phyloP scores from a whole-genome alignment of 805 yeast species.

The Pichia occidentalis region DNA sequence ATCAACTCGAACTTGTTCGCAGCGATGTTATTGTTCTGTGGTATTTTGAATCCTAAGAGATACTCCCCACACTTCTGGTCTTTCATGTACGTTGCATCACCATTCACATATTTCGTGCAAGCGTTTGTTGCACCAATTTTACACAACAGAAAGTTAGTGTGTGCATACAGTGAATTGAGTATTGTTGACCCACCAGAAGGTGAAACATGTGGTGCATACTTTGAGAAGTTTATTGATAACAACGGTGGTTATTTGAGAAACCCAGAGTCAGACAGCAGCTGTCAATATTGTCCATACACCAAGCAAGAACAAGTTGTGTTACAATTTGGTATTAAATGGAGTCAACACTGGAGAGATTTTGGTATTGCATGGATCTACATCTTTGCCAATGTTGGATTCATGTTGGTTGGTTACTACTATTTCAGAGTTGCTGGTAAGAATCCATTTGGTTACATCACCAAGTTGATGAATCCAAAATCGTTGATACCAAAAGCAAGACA shows the following conservation, averaged over 20 bases:
- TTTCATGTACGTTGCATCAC: slow-evolving; percentile 66
- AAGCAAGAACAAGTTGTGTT: slow-evolving; percentile 43
- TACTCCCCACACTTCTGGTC: slow-evolving; percentile 56
- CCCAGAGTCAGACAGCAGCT: slow-evolving; percentile 42
- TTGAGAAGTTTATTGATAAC: slow-evolving; percentile 31
- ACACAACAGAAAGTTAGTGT: slow-evolving; percentile 46
- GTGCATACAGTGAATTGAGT: slow-evolving; percentile 44
- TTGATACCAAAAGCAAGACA: slow-evolving; percentile 33
- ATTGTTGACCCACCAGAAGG: slow-evolving; percentile 52
- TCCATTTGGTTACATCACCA: slow-evolving; percentile 15
- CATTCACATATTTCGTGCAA: slow-evolving; percentile 64
- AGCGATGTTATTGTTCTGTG: slow-evolving; percentile 59
- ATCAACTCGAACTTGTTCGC: slow-evolving; percentile 49
- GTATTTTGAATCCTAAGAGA: slow-evolving; percentile 53
- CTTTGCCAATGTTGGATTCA: slow-evolving; percentile 35
- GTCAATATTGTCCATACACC: slow-evolving; percentile 43
- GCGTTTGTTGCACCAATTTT: slow-evolving; percentile 40
- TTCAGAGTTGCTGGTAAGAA: slow-evolving; percentile 17
- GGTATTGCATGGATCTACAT: slow-evolving; percentile 57
- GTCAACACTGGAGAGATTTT: slow-evolving; percentile 58
- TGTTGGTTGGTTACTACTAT: slow-evolving; percentile 16
- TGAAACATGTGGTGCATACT: slow-evolving; percentile 55
- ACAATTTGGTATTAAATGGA: slow-evolving; percentile 37
- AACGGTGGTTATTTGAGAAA: slow-evolving; percentile 53
- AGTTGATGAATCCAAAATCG: slow-evolving; percentile 9